Conservation (phyloP, 345 rosid species). For the Luvunga scandens region DNA sequence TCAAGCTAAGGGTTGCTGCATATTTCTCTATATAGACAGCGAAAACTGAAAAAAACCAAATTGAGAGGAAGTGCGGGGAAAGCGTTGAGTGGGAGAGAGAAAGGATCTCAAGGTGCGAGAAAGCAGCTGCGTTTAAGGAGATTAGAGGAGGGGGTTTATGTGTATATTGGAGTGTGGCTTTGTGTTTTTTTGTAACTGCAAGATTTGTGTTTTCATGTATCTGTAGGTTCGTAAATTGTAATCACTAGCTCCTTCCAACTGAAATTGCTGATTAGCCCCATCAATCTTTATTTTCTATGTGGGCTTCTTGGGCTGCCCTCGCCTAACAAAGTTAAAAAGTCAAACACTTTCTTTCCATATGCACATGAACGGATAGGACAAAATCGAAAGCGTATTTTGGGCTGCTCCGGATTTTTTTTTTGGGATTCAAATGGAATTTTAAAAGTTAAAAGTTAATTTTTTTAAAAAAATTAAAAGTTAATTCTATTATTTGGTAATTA, state of each 20-base stretch:
- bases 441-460: no score
- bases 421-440: no score
- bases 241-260: not conserved
- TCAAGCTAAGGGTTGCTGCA: not conserved
- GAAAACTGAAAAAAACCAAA: not conserved
- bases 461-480: no score
- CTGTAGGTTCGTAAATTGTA: not conserved
- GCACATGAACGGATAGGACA: no score
- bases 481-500: fast-evolving
- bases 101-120: not conserved
- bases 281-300: no score
- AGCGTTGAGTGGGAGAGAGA: conserved; percentile 18
- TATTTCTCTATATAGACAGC: not conserved
- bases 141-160: not conserved
- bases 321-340: no score
- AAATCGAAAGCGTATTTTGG: no score
- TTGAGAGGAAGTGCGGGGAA: conserved; percentile 20
- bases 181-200: not conserved
- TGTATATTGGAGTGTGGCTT: not conserved
- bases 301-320: no score
- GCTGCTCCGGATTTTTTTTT: fast-evolving
- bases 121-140: conserved; percentile 9
- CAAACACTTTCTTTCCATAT: no score
- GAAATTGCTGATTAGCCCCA: not conserved
- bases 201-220: not conserved